phyloP scores from a whole-genome alignment of 2,329 filamentous ascomycete genomes.

The Tolypocladium amazonense region DNA sequence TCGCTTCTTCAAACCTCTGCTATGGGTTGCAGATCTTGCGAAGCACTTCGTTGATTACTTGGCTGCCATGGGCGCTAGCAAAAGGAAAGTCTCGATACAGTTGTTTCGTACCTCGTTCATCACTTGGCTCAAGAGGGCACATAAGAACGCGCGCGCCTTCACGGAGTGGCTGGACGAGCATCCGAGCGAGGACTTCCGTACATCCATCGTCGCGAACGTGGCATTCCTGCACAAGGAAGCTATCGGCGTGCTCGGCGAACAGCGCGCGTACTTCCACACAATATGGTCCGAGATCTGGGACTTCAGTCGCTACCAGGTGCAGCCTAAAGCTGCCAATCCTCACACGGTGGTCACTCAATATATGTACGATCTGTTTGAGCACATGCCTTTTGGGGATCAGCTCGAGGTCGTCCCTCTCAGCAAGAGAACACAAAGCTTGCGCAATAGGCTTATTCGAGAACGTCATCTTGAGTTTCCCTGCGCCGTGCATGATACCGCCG shows the following conservation, averaged over 20 bases:
- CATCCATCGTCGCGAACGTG: slow-evolving; percentile 46
- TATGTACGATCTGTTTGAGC: slow-evolving; percentile 51
- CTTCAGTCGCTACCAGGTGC: slow-evolving; percentile 21
- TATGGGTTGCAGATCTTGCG: slow-evolving; percentile 60
- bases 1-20: slow-evolving; percentile 50
- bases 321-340: slow-evolving; percentile 5
- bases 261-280: slow-evolving; percentile 22
- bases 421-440: slow-evolving; percentile 14
- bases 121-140: slow-evolving; percentile 39
- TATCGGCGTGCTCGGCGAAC: slow-evolving; percentile 30
- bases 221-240: slow-evolving; percentile 58
- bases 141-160: slow-evolving; percentile 32
- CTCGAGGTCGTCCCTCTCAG: slow-evolving; percentile 29
- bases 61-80: slow-evolving; percentile 17
- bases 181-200: slow-evolving; percentile 49
- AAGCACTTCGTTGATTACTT: slow-evolving; percentile 67
- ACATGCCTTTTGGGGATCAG: slow-evolving; percentile 47
- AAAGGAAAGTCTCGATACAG: slow-evolving; percentile 32
- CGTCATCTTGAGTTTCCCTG: slow-evolving; percentile 16
- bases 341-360: slow-evolving; percentile 62
- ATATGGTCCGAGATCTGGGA: slow-evolving; percentile 44
- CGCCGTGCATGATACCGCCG: slow-evolving; percentile 10
- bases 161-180: slow-evolving; percentile 42
- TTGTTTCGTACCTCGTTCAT: slow-evolving; percentile 50
- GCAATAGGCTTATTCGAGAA: slow-evolving; percentile 14